Base-by-base conservation (phyloP, 371 early-diverging fungal genomes). In the Encephalitozoon cuniculi region DNA sequence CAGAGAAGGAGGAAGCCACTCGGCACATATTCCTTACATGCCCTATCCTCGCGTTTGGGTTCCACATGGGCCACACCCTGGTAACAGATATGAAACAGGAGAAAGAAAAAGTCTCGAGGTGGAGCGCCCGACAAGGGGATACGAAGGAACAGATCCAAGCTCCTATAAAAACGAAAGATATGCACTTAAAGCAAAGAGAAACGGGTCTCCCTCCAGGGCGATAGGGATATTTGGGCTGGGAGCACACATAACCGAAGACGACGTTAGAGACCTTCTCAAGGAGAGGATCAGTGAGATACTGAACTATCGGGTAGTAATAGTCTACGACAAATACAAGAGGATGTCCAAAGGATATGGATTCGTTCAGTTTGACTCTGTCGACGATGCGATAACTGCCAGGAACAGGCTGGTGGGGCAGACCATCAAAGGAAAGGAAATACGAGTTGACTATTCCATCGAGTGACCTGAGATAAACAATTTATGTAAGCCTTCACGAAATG, bases 191-290 rank as follows among this genome's bases (percentile, higher is more conserved):
- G 59, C 59, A 59, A 59, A 59, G 59, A 59, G 59, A 41, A 71
- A 71, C 23, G 71, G 54, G 2, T 55, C 79, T 8, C 84, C 84
- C 18, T 75, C 76, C 9, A 79, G 67, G 32, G 68, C 78, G 4
- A 30, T 83, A 26, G 77, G 84, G 2, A n/a, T 83, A 44, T 83
- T 83, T 71, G 84, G 84, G 8, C 26, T 83, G 30, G 64, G 65
- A 30, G 68, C 63, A 4, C 52, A 71, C 28, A 69, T 72, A 7
- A 74, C 72, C 25, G 69, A 77, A 34, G 77, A 79, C 21, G 84
- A 83, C 54, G 43, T 83, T 0, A 71, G 44, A 37, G 78, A 73
- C 11, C 81, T 81, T 75, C 51, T 83, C n/a, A 64, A 28, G 30
- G 78, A 81, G 49, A 59, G 68, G 23, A 39, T 83, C 12, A 39